These are phyloP conservation scores for Phoenix dactylifera DNA, from an alignment of 176 grass and related monocot genomes.

Conservation along the genomic window DNA sequence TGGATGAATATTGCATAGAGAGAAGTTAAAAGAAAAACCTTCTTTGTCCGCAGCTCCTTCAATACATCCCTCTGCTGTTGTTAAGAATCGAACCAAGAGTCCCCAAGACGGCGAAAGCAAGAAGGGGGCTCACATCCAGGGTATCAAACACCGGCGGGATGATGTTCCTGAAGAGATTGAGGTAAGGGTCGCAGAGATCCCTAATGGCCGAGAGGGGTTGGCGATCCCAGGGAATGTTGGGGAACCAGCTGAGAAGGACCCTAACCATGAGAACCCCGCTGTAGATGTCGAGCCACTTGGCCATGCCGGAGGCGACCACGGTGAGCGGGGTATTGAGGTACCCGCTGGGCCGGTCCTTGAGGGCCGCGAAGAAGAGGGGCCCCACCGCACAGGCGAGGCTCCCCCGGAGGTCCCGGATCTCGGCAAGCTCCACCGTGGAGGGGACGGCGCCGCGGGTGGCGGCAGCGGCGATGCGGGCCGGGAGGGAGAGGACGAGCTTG, in stretches of 20 bases:
- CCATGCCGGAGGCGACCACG: slow-evolving; percentile 1
- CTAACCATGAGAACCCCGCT: slow-evolving; percentile 14
- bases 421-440: slow-evolving; percentile 27
- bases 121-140: slow-evolving; percentile 21
- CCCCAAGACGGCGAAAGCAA: slow-evolving; percentile 18
- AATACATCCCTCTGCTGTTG: too few relatives aligned
- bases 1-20: too few relatives aligned
- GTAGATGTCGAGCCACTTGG: slow-evolving; percentile 21
- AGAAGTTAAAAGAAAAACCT: too few relatives aligned
- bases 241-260: slow-evolving; percentile 30
- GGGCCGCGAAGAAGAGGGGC: slow-evolving; percentile 37
- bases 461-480: slow-evolving; percentile 16
- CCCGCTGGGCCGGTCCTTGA: neutral
- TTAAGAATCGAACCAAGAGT: neutral
- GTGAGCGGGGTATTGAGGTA: slow-evolving; percentile 5
- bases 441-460: slow-evolving; percentile 13
- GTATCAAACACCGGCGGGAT: slow-evolving; percentile 15
- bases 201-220: slow-evolving; percentile 22
- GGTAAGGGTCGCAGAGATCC: slow-evolving; percentile 25
- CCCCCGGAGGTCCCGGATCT: slow-evolving; percentile 30
- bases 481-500: neutral
- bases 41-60: too few relatives aligned
- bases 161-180: slow-evolving; percentile 17
- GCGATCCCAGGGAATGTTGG: slow-evolving; percentile 21
- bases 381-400: slow-evolving; percentile 25